These are phyloP conservation scores for Diaporthe sp. DNA, from an alignment of 2,329 filamentous ascomycete species.

Conservation along the genomic window DNA sequence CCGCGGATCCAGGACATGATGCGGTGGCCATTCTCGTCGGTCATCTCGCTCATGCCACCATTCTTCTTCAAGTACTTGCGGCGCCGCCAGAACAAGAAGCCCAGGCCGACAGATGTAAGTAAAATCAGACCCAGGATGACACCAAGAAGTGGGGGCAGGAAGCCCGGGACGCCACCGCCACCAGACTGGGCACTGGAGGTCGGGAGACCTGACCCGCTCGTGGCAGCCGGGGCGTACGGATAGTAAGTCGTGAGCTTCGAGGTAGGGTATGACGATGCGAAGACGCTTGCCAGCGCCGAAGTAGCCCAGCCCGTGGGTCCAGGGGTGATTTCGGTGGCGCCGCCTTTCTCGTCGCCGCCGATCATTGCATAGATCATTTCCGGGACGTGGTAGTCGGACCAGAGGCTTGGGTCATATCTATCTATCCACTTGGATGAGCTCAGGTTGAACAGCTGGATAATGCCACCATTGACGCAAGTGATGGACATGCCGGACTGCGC, in stretches of 20 bases:
- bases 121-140: slow-evolving; percentile 72
- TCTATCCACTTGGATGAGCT: slow-evolving; percentile 78
- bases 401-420: slow-evolving; percentile 75
- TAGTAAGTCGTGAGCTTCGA: slow-evolving; percentile 72
- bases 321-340: slow-evolving; percentile 78
- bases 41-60: slow-evolving; percentile 54
- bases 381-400: slow-evolving; percentile 78
- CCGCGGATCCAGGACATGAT: slow-evolving; percentile 68
- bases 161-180: slow-evolving; percentile 63
- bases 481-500: slow-evolving; percentile 47
- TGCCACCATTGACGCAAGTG: slow-evolving; percentile 64
- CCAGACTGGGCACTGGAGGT: slow-evolving; percentile 44
- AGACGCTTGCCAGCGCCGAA: slow-evolving; percentile 64
- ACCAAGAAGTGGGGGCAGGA: slow-evolving; percentile 73
- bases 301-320: slow-evolving; percentile 69
- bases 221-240: slow-evolving; percentile 65
- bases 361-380: slow-evolving; percentile 73
- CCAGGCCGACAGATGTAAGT: slow-evolving; percentile 65
- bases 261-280: slow-evolving; percentile 67
- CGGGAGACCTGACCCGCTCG: slow-evolving; percentile 46
- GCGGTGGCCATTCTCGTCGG: slow-evolving; percentile 62
- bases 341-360: slow-evolving; percentile 75
- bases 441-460: slow-evolving; percentile 80
- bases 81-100: slow-evolving; percentile 67
- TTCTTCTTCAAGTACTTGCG: slow-evolving; percentile 58